phyloP scores from a whole-genome alignment of 2,329 filamentous ascomycete genomes.

The Chrysoporthe puriensis region DNA sequence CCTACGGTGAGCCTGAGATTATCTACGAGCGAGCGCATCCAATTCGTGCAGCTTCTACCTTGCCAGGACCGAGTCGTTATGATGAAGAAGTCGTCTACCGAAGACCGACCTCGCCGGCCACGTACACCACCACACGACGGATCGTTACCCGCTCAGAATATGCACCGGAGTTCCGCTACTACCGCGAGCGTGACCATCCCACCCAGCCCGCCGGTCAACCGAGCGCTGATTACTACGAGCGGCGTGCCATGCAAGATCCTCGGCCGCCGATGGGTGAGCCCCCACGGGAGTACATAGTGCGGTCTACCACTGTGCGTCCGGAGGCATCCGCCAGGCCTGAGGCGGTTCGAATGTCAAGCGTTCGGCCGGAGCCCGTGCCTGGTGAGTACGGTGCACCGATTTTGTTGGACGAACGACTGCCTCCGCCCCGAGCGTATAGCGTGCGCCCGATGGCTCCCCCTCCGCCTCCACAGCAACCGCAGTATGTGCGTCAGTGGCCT shows the following conservation, averaged over 20 bases:
- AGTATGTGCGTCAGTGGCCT: slow-evolving; percentile 27
- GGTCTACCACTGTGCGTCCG: slow-evolving; percentile 60
- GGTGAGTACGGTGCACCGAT: slow-evolving; percentile 52
- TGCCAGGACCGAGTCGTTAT: slow-evolving; percentile 49
- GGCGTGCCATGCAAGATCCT: slow-evolving; percentile 47
- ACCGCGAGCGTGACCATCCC: slow-evolving; percentile 62
- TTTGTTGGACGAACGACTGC: slow-evolving; percentile 39
- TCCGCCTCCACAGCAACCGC: slow-evolving; percentile 25
- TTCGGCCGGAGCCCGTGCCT: slow-evolving; percentile 56
- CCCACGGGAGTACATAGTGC: slow-evolving; percentile 56
- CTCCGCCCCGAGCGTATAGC: slow-evolving; percentile 35
- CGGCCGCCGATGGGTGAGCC: slow-evolving; percentile 48
- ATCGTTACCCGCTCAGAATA: slow-evolving; percentile 68
- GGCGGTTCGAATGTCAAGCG: slow-evolving; percentile 51
- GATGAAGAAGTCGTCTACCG: slow-evolving; percentile 57
- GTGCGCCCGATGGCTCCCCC: slow-evolving; percentile 42
- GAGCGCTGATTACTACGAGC: slow-evolving; percentile 51
- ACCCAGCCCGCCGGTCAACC: slow-evolving; percentile 49
- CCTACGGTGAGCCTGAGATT: slow-evolving; percentile 55
- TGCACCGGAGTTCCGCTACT: slow-evolving; percentile 56
- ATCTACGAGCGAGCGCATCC: slow-evolving; percentile 67
- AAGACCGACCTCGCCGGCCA: slow-evolving; percentile 54
- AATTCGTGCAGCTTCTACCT: slow-evolving; percentile 53
- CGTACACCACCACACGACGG: slow-evolving; percentile 51
- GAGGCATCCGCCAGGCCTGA: slow-evolving; percentile 45